These are phyloP conservation scores for Aspergillus affinis DNA, from an alignment of 495 filamentous ascomycete genomes.

Conservation along the genomic window DNA sequence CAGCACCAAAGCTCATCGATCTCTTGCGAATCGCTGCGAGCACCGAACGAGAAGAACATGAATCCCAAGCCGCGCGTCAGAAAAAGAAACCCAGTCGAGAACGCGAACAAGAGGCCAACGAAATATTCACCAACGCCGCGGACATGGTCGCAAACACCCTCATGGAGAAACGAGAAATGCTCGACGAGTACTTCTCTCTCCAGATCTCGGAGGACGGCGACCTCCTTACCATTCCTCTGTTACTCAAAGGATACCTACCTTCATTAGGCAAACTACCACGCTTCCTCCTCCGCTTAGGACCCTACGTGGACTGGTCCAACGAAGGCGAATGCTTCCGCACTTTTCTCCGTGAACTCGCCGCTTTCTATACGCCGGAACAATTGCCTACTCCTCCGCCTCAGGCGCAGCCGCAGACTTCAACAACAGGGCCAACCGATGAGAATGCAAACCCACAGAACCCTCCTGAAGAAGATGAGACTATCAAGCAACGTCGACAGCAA, in stretches of 20 bases:
- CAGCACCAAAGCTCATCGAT: constrained; percentile 67
- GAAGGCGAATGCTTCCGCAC: constrained; percentile 85
- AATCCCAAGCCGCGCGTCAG: constrained; percentile 8
- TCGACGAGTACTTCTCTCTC: constrained; percentile 88
- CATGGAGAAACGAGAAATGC: constrained; percentile 76
- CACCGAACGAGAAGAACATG: constrained; percentile 49
- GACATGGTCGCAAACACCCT: constrained; percentile 60
- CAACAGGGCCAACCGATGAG: constrained; percentile 6
- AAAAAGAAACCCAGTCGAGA: constrained; percentile 15
- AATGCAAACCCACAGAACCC: constrained; percentile 13
- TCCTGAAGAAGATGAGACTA: constrained; percentile 44
- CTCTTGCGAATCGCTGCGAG: constrained; percentile 73
- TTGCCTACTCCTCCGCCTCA: constrained; percentile 56
- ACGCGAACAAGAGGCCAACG: constrained; percentile 48
- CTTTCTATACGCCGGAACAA: constrained; percentile 87
- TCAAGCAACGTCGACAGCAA: constrained; percentile 61
- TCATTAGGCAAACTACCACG: constrained; percentile 80
- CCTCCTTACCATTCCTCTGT: constrained; percentile 73
- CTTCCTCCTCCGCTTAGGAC: constrained; percentile 86
- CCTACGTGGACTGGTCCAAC: constrained; percentile 80
- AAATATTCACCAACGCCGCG: constrained; percentile 66
- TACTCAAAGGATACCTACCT: constrained; percentile 87
- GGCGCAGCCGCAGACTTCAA: constrained; percentile 21
- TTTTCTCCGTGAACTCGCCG: constrained; percentile 84
- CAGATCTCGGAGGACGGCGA: constrained; percentile 78